phyloP scores from a whole-genome alignment of 305 asterid genomes.

The Stenogyne calaminthoides region DNA sequence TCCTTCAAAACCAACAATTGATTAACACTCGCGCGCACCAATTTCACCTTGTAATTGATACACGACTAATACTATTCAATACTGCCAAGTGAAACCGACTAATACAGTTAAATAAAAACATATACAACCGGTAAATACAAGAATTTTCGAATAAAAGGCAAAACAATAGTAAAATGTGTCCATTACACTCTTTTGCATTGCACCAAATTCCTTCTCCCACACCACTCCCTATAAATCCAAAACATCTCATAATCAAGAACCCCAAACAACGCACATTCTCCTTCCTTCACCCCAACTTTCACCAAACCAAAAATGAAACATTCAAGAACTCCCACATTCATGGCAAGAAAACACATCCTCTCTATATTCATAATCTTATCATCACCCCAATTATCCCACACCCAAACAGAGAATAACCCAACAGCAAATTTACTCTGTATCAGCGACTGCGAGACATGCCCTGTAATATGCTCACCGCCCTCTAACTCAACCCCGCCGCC shows the following conservation, averaged over 20 bases:
- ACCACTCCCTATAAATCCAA: constrained; percentile 27
- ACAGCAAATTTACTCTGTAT: constrained; percentile 53
- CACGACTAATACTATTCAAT: no score
- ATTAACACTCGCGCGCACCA: no score
- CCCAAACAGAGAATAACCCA: constrained; percentile 34
- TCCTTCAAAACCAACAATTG: no score
- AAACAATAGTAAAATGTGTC: neutral
- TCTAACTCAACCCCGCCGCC: constrained; percentile 39
- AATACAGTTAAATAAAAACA: no score
- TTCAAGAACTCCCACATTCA: constrained; percentile 12
- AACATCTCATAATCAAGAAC: neutral
- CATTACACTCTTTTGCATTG: neutral
- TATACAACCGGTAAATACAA: no score
- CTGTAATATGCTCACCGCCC: constrained; percentile 70
- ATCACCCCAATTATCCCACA: constrained; percentile 32
- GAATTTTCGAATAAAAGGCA: neutral
- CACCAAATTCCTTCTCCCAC: neutral
- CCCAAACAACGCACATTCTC: constrained; percentile 6
- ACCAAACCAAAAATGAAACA: constrained; percentile 25
- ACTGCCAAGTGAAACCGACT: no score
- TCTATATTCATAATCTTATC: constrained; percentile 28
- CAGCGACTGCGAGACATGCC: constrained; percentile 72
- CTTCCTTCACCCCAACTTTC: neutral
- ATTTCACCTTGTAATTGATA: no score
- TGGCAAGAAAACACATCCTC: constrained; percentile 24